phyloP scores from a whole-genome alignment of 768 basidiomycete genomes.

The Psilocybe azurescens region DNA sequence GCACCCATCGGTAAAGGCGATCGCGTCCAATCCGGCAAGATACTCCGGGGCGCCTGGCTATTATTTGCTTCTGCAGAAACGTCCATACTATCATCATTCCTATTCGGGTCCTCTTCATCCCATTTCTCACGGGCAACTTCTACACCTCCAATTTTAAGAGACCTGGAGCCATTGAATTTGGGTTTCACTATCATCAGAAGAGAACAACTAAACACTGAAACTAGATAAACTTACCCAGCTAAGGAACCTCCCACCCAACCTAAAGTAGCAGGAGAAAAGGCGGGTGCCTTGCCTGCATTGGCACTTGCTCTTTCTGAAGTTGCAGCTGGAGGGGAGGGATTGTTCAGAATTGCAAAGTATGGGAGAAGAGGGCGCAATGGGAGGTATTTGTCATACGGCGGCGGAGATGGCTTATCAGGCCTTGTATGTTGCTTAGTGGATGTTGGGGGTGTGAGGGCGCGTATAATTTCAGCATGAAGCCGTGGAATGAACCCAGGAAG shows the following conservation, averaged over 20 bases:
- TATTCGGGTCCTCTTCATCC: conserved; percentile 70
- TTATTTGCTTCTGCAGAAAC: conserved; percentile 35
- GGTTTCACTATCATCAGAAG: conserved; percentile 3
- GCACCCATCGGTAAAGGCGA: conserved; percentile 67
- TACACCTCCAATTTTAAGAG: conserved; percentile 84
- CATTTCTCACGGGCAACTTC: conserved; percentile 86
- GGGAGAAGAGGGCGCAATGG: conserved; percentile 71
- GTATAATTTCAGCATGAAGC: conserved; percentile 78
- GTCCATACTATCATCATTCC: conserved; percentile 50
- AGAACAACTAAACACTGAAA: not conserved
- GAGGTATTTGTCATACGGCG: conserved; percentile 76
- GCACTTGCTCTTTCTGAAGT: conserved; percentile 55
- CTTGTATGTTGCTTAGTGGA: conserved; percentile 40
- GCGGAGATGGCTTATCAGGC: conserved; percentile 44
- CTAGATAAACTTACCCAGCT: conserved; percentile 69
- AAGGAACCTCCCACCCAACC: conserved; percentile 95
- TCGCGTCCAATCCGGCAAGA: conserved; percentile 86
- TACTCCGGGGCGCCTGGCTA: conserved; percentile 38
- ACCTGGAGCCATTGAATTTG: conserved; percentile 43
- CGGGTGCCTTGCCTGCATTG: conserved; percentile 85
- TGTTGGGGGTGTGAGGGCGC: conserved; percentile 30
- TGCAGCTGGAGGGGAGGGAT: conserved; percentile 66
- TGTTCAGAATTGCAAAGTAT: conserved; percentile 84
- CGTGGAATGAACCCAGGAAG: conserved; percentile 93
- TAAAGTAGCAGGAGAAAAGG: conserved; percentile 80